Evolutionary conservation across 192 early-diverging fungal species (phyloP), one percentile per base, ranked within the genome.

Genomic region (Irineochytrium annulatum): DNA sequence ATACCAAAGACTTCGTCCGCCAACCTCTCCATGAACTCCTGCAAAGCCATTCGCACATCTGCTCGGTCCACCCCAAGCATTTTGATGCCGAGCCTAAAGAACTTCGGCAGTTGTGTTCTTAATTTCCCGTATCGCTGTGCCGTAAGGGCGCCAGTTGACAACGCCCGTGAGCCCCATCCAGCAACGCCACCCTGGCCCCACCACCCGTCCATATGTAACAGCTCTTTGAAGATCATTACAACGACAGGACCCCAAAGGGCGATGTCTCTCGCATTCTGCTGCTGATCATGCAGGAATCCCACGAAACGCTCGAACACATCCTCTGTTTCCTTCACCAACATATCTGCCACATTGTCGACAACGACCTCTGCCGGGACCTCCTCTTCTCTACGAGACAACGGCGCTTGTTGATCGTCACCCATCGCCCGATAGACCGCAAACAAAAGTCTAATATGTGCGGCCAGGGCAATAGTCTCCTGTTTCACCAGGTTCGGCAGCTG

Each of bases 401-500:
- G n/a, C n/a, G n/a, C n/a, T n/a, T n/a, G n/a, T n/a, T n/a, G n/a
- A n/a, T n/a, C n/a, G 57, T 69, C 67, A n/a, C 70, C 68, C 31
- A 55, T 58, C 1, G 45, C 45, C 3, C 69, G 67, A 48, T 80
- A 75, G 16, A 66, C 66, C 1, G 68, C 72, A 67, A 82, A 82
- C 27, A 82, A 62, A n/a, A 82, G 49, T 13, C 60, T 46, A 16
- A 82, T 57, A 35, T 75, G 75, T 17, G 68, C 70, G 3, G 65
- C 62, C 24, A 79, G 45, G 35, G 67, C 60, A 31, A 75, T 69
- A 17, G 92, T 91, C 71, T 97, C 94, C 67, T 94, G 92, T 62
- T 91, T 94, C 26, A 95, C 79, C 41, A 97, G 59, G 54, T 94
- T 94, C 19, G 94, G 94, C 59, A 94, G 65, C 37, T 92, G 90